phyloP scores from a whole-genome alignment of 495 filamentous ascomycete genomes.

The Saxophila tyrrhenica region DNA sequence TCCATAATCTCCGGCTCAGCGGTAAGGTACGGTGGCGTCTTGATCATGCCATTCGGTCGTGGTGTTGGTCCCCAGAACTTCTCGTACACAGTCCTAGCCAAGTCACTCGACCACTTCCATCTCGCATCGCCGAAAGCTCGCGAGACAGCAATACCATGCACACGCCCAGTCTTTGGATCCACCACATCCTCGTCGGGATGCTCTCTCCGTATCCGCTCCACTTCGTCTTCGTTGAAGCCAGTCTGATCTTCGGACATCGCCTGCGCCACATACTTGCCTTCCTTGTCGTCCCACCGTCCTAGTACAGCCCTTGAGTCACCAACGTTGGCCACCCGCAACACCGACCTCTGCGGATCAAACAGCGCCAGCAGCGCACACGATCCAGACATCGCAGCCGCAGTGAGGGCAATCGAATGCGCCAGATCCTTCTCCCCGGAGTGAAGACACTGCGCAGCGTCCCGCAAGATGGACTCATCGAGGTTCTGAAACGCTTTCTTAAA shows the following conservation, averaged over 20 bases:
- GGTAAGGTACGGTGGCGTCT: conserved; percentile 51
- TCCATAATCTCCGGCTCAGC: conserved; percentile 53
- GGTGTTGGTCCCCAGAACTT: conserved; percentile 40
- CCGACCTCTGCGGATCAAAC: conserved; percentile 39
- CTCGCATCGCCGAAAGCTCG: conserved; percentile 53
- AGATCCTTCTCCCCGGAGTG: conserved; percentile 23
- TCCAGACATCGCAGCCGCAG: conserved; percentile 25
- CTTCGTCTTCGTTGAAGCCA: conserved; percentile 42
- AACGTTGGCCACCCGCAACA: conserved; percentile 45
- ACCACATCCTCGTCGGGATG: conserved; percentile 51
- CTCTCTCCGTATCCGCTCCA: conserved; percentile 37
- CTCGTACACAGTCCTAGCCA: conserved; percentile 33
- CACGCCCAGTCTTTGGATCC: conserved; percentile 36
- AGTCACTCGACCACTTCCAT: conserved; percentile 49
- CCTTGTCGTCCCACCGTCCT: conserved; percentile 35
- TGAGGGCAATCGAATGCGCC: neutral
- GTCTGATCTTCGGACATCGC: conserved; percentile 50
- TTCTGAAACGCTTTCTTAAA: conserved; percentile 38
- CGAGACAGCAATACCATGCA: conserved; percentile 45
- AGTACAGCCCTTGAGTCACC: conserved; percentile 53
- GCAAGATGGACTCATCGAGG: conserved; percentile 40
- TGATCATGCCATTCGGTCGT: conserved; percentile 31
- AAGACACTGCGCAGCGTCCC: conserved; percentile 35
- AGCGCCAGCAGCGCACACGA: conserved; percentile 50
- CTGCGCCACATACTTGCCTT: conserved; percentile 37